Conservation (phyloP, 106 monocot species). For the Acorus calamus region DNA sequence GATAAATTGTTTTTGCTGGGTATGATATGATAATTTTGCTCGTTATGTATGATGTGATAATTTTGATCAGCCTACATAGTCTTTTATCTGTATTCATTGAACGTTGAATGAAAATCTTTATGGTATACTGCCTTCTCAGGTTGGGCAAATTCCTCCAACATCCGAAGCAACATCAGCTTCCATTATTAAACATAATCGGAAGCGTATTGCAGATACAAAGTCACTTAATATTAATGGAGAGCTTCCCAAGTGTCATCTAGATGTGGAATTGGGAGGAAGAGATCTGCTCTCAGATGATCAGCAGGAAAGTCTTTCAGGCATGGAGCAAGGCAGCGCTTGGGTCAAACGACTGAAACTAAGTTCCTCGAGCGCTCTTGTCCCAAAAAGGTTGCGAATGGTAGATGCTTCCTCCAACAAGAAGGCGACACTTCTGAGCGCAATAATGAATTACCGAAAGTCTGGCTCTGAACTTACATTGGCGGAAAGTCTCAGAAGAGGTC, state of each 20-base stretch:
- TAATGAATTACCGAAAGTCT: slow-evolving; percentile 23
- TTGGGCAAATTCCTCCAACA: background rate
- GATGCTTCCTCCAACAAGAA: slow-evolving; percentile 9
- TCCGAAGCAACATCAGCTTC: background rate
- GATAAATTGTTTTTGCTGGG: no score
- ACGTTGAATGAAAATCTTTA: background rate
- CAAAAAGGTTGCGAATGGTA: slow-evolving; percentile 23
- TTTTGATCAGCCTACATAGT: no score
- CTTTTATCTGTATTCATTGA: background rate
- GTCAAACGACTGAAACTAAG: slow-evolving; percentile 37
- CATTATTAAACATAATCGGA: background rate
- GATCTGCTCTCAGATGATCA: slow-evolving; percentile 3
- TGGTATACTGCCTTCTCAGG: background rate
- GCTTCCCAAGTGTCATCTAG: slow-evolving; percentile 11
- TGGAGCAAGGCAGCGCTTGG: slow-evolving; percentile 34
- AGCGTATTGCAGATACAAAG: background rate
- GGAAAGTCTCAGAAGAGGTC: slow-evolving; percentile 10
- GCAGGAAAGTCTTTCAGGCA: background rate
- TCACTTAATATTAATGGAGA: background rate
- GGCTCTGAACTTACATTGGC: slow-evolving; percentile 5
- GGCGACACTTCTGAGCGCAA: slow-evolving; percentile 7
- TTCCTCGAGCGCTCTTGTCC: slow-evolving; percentile 5
- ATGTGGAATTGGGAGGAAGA: slow-evolving; percentile 20
- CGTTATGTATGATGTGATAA: no score
- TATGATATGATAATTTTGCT: no score